Base-by-base conservation (phyloP, 2,329 filamentous ascomycete species). In the Bisporella sp. region DNA sequence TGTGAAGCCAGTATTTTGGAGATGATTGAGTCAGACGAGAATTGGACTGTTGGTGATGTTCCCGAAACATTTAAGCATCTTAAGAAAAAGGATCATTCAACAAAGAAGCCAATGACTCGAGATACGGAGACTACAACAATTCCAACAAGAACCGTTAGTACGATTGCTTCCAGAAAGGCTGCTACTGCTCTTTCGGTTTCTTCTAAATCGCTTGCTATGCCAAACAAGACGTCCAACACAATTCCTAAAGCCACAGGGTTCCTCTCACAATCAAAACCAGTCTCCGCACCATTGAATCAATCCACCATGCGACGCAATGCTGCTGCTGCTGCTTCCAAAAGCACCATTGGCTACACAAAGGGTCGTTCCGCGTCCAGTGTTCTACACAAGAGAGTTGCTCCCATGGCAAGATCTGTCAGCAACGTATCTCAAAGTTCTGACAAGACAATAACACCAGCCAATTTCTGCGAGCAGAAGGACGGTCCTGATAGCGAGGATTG, bases 311-410 rank as follows among this genome's bases (percentile, higher is more conserved):
- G 82, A 44, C 78, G 81, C 56, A 76, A 76, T 6, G 73, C 78
- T 8, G 84, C 85, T 1, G 76, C 79, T 28, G 79, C 79, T 5
- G 82, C 82, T 5, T 95, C 90, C 1, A 81, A 84, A 55, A 91
- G 82, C 49, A 96, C 90, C 0, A 77, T 96, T 41, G 91, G 91
- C 12, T 96, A 95, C 65, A 87, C 80, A 50, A 89, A 86, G 66
- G 90, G 91, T 33, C 80, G 88, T 33, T 71, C 72, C 8, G 71
- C 75, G 3, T 73, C 73, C 21, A 66, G 67, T 6, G 65, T 64
- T 30, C 56, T 74, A 5, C 62, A 58, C 12, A 55, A 52, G 9
- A 9, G 8, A 8, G 8, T n/a, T 9, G 35, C 35, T 37, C 54
- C 49, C 56, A 54, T 56, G 51, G 54, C 52, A 13, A 51, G 62